Base-by-base conservation (phyloP, 371 early-diverging fungal genomes). In the Nematocida sp. region DNA sequence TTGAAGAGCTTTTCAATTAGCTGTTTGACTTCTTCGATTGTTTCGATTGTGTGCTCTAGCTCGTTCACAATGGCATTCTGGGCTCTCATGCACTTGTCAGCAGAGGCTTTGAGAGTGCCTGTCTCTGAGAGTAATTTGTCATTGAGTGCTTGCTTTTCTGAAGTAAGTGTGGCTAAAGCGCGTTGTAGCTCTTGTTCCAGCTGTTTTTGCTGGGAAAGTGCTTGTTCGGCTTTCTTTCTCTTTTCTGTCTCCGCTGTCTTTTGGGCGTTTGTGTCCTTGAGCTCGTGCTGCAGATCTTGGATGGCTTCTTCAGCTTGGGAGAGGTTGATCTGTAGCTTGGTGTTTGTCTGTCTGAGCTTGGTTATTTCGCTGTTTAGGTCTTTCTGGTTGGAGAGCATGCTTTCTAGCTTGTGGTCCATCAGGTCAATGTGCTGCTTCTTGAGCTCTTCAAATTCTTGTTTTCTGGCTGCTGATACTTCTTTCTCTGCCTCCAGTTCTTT, bases 341-440 rank as follows among this genome's bases (percentile, higher is more conserved):
- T 57, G 34, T 63, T 62, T 48, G 48, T 48, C 40, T 40, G 35
- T 38, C 75, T 40, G 13, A 81, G 64, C 40, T 45, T 60, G 32
- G 75, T 77, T 15, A 63, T 79, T 29, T 43, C 65, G 3, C 49
- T 27, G 27, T 65, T 51, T 19, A 74, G 46, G 51, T 64, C 49
- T 11, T 57, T 47, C 53, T 79, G 63, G 2, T 57, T 49, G 35
- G 66, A 52, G 38, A 79, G 62, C 41, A 81, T 77, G 40, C 65
- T 62, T 15, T 77, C 77, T 1, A 79, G 52, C 49, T 77, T 78
- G 27, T 65, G 51, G 52, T 81, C 77, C 5, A 61, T 46, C 54
- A 80, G 25, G 35, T 45, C 38, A 31, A 51, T 31, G 58, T 78
- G 78, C 37, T 81, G 74, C 15, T 15, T 41, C 29, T 63, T 62